phyloP scores from a whole-genome alignment of 192 early-diverging fungal genomes.

The Entomortierella parvispora region DNA sequence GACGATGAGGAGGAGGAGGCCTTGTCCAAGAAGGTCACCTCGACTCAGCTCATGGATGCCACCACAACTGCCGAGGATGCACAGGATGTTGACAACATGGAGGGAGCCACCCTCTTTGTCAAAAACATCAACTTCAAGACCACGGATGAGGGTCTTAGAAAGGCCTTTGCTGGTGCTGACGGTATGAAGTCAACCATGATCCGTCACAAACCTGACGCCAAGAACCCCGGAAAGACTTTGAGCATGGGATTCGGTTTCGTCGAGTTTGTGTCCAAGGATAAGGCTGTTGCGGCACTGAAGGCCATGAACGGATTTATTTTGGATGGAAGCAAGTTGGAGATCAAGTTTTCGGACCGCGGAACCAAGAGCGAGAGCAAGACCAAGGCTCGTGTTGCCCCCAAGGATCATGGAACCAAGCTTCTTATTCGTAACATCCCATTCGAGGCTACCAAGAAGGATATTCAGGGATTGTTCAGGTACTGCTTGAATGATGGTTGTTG shows the following conservation, averaged over 20 bases:
- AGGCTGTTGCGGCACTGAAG: slow-evolving; percentile 86
- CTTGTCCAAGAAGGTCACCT: slow-evolving; percentile 52
- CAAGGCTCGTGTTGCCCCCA: slow-evolving; percentile 46
- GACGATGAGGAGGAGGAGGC: slow-evolving; percentile 48
- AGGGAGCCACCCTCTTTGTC: slow-evolving; percentile 85
- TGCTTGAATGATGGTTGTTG: background rate
- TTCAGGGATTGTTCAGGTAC: slow-evolving; percentile 88
- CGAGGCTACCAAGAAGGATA: slow-evolving; percentile 94
- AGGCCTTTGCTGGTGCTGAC: slow-evolving; percentile 78
- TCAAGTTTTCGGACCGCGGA: slow-evolving; percentile 89
- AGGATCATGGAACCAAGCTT: slow-evolving; percentile 83
- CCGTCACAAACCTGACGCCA: slow-evolving; percentile 86
- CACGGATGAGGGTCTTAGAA: slow-evolving; percentile 77
- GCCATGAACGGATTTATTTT: slow-evolving; percentile 86
- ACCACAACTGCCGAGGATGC: slow-evolving; percentile 50
- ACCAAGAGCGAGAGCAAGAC: slow-evolving; percentile 50
- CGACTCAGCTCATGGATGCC: slow-evolving; percentile 59
- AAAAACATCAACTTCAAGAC: slow-evolving; percentile 97
- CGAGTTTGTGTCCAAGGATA: slow-evolving; percentile 86
- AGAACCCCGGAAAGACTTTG: slow-evolving; percentile 78
- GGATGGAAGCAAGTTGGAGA: slow-evolving; percentile 88
- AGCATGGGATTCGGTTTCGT: slow-evolving; percentile 99
- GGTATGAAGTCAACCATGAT: slow-evolving; percentile 86
- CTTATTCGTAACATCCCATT: slow-evolving; percentile 97
- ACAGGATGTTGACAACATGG: slow-evolving; percentile 65